A percentile compares a stretch with the other conserved stretches of the same genome.
phyloP scores from a whole-genome alignment of 2,329 filamentous ascomycete genomes.

The Xylariaceae sp. region DNA sequence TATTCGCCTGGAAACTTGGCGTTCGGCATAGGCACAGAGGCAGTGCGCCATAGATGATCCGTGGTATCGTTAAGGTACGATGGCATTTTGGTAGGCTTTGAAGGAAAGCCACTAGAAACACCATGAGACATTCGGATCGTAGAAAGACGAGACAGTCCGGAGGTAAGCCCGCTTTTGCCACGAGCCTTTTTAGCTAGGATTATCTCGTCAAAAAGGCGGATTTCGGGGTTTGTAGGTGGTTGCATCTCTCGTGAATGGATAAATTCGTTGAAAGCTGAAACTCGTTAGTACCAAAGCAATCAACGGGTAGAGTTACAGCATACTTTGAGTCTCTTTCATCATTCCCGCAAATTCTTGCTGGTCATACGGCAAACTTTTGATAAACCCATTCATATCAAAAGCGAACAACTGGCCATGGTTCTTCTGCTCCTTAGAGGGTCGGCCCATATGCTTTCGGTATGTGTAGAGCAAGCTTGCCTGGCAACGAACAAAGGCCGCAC shows the following conservation, averaged over 20 bases:
- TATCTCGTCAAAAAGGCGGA: slow-evolving; percentile 79
- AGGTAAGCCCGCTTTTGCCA: slow-evolving; percentile 62
- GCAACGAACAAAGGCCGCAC: slow-evolving; percentile 61
- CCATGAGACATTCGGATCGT: slow-evolving; percentile 56
- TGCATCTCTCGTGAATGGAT: slow-evolving; percentile 74
- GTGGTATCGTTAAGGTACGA: slow-evolving; percentile 67
- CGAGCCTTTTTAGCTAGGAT: slow-evolving; percentile 71
- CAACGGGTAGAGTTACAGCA: slow-evolving; percentile 17
- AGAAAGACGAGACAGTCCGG: slow-evolving; percentile 59
- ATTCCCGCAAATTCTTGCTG: slow-evolving; percentile 61
- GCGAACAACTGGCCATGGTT: slow-evolving; percentile 56
- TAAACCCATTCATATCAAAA: slow-evolving; percentile 63
- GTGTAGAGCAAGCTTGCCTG: slow-evolving; percentile 63
- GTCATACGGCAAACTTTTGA: slow-evolving; percentile 60
- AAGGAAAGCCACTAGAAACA: slow-evolving; percentile 41
- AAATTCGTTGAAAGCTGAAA: slow-evolving; percentile 70
- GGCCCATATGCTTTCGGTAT: slow-evolving; percentile 59
- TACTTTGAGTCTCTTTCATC: slow-evolving; percentile 65
- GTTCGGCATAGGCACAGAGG: slow-evolving; percentile 56
- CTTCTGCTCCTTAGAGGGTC: slow-evolving; percentile 58
- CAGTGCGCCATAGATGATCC: slow-evolving; percentile 76
- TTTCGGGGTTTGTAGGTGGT: slow-evolving; percentile 56
- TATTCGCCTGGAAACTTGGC: slow-evolving; percentile 62
- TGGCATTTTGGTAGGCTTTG: slow-evolving; percentile 40
- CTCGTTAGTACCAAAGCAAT: slow-evolving; percentile 22